These are phyloP conservation scores for Salix exigua DNA, from an alignment of 345 rosid species.

Conservation along the genomic window DNA sequence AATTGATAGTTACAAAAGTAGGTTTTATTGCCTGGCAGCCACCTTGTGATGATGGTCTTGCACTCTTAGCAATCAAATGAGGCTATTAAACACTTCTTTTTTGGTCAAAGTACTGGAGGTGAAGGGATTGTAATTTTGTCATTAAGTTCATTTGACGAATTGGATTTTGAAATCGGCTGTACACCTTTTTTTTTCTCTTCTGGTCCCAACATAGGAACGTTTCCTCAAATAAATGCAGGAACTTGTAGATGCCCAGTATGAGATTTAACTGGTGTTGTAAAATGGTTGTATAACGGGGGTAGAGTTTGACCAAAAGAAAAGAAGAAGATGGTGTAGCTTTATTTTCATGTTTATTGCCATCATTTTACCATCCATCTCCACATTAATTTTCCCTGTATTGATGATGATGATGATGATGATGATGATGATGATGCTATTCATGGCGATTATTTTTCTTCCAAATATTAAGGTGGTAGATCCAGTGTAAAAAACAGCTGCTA, in stretches of 20 bases:
- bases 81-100: not conserved
- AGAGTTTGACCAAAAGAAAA: too few species aligned
- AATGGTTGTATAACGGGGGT: not conserved
- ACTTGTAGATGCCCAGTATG: not conserved
- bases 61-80: conserved; percentile 8
- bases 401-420: too few species aligned
- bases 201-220: not conserved
- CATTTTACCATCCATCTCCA: too few species aligned
- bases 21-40: conserved; percentile 4
- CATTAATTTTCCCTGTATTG: too few species aligned
- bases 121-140: conserved; percentile 16
- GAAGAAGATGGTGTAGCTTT: too few species aligned
- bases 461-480: too few species aligned
- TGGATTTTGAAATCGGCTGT: not conserved
- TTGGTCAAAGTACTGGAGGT: conserved; percentile 1
- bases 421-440: too few species aligned
- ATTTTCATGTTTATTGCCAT: too few species aligned
- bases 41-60: not conserved
- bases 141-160: not conserved
- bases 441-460: too few species aligned
- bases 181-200: not conserved
- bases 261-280: not conserved
- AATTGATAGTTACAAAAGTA: not conserved
- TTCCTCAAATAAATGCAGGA: conserved; percentile 1
- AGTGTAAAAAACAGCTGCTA: too few species aligned